Conservation (phyloP, 805 yeast species). For the Monosporozyma aquatica region DNA sequence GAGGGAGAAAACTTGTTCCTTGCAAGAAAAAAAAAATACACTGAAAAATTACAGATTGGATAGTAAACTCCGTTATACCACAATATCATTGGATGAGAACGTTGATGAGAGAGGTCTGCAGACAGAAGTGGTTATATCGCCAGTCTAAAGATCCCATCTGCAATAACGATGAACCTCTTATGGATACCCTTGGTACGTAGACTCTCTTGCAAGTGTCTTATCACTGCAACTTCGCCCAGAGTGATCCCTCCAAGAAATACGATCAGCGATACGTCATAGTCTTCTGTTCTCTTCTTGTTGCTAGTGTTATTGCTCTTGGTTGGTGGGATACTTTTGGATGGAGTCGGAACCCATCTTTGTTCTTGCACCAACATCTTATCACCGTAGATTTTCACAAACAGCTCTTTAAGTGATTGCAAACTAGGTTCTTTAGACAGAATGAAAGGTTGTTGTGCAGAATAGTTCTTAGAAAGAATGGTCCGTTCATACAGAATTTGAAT, state of each 20-base stretch:
- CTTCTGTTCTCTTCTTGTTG: constrained; percentile 1
- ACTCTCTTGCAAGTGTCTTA: constrained; percentile 49
- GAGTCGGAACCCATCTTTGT: constrained; percentile 19
- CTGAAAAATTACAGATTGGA: no score
- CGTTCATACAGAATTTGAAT: constrained; percentile 61
- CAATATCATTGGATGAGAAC: no score
- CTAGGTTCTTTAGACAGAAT: constrained; percentile 25
- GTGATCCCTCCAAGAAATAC: constrained; percentile 80
- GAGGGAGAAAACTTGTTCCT: no score
- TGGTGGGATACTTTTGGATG: constrained; percentile 4
- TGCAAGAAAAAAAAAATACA: no score
- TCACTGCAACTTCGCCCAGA: constrained; percentile 68
- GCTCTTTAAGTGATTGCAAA: constrained; percentile 13
- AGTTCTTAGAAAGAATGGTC: constrained; percentile 36
- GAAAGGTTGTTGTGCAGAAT: constrained; percentile 27
- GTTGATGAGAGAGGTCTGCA: no score
- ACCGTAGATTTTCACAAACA: constrained; percentile 24
- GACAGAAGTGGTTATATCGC: constrained; percentile 13
- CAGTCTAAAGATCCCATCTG: constrained; percentile 34
- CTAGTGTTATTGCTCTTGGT: not conserved
- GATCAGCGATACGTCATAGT: constrained; percentile 33
- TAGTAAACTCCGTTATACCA: no score
- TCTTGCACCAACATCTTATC: constrained; percentile 9
- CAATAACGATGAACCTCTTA: constrained; percentile 37
- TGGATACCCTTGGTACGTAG: constrained; percentile 28